Evolutionary conservation across 495 filamentous ascomycete species (phyloP), one percentile per base, ranked within the genome.

Genomic region (Lentithecium fluviatile): DNA sequence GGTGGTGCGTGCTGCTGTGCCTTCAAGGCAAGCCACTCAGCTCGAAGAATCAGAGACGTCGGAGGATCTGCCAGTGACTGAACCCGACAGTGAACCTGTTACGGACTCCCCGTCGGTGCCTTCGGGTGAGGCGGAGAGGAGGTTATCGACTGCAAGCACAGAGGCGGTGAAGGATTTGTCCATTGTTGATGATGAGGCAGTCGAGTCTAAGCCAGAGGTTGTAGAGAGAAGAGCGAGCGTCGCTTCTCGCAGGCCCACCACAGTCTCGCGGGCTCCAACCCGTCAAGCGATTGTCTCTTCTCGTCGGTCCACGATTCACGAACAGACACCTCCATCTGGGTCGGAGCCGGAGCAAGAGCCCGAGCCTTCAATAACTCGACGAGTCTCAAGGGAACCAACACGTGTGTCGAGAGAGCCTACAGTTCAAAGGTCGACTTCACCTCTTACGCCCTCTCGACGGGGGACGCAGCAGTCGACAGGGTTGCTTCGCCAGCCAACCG

Each of bases 361-460:
- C 29, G 40, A 43, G 40, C 15, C 40, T 43, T 20, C 40, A 15
- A 43, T 15, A 15, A 6, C 40, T 5, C 13, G 10, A 32, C 29
- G 40, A 13, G 19, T 56, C 23, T 56, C 52, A 10, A 36, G 52
- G 1, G n/a, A 56, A 17, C 42, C 52, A 15, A 45, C 52, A 25
- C 17, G 15, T 11, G 37, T 56, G 6, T 56, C 52, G 11, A 25
- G 52, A 25, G 6, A 20, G 25, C 23, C 52, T 29, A 56, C 38
- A 7, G n/a, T 32, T 6, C 40, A 45, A 29, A 25, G 38, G 42
- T n/a, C 52, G 15, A 37, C 52, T 25, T 56, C 52, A 36, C n/a
- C 23, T 26, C 23, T 6, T 49, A 23, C n/a, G 13, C 20, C 19
- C 13, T 43, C 40, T 20, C 4, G 40, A 15, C 40, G 15, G 13